These are phyloP conservation scores for Trichoderma simmonsii DNA, from an alignment of 2,329 filamentous ascomycete species.

Conservation along the genomic window DNA sequence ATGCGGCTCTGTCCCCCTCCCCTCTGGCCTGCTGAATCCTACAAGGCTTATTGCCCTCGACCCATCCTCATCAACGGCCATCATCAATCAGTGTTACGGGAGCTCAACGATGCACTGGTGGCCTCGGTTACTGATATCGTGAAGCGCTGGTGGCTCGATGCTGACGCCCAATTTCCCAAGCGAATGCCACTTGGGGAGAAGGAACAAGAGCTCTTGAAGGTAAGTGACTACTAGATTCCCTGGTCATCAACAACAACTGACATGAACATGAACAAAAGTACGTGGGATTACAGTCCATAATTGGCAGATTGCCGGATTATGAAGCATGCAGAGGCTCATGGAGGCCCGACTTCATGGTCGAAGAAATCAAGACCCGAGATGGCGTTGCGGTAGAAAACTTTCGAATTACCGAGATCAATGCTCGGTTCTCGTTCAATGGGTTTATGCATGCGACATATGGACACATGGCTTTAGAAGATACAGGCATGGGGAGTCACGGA, in stretches of 20 bases:
- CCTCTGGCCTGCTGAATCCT: constrained; percentile 31
- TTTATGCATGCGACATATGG: constrained; percentile 32
- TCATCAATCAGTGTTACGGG: constrained; percentile 30
- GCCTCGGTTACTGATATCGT: constrained; percentile 36
- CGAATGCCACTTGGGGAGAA: constrained; percentile 34
- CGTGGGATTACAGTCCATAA: constrained; percentile 28
- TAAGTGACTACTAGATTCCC: background rate
- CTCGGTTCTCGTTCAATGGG: constrained; percentile 40
- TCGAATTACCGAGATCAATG: constrained; percentile 41
- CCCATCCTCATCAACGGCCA: constrained; percentile 34
- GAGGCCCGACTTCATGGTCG: constrained; percentile 41
- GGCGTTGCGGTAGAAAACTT: constrained; percentile 25
- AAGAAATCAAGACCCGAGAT: constrained; percentile 22
- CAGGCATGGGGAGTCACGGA: constrained; percentile 13
- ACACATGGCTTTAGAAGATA: constrained; percentile 28
- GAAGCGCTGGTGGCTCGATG: constrained; percentile 39
- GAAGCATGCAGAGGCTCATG: constrained; percentile 31
- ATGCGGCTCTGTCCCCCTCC: constrained; percentile 25
- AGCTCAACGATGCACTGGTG: constrained; percentile 33
- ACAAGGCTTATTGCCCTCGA: constrained; percentile 29
- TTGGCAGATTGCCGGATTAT: constrained; percentile 27
- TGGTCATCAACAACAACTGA: background rate
- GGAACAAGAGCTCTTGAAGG: constrained; percentile 32
- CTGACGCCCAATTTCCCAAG: constrained; percentile 25
- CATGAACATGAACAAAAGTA: constrained; percentile 23